A percentile compares a stretch with the other conserved stretches of the same genome.
phyloP scores from a whole-genome alignment of 257 asterid species.

The Plantago elongata region DNA sequence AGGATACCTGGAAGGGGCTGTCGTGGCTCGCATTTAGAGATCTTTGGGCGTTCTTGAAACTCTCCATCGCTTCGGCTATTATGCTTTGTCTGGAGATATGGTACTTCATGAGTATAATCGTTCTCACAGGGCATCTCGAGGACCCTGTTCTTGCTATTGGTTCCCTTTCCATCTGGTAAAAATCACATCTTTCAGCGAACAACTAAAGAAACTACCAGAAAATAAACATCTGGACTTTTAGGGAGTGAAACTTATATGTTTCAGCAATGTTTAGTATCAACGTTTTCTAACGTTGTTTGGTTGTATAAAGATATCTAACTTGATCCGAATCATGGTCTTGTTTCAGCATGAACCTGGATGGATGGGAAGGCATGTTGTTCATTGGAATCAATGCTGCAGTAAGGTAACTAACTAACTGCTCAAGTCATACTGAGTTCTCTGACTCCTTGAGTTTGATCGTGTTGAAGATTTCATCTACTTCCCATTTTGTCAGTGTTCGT shows the following conservation, averaged over 20 bases:
- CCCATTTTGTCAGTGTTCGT: conserved; percentile 45
- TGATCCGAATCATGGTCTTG: not conserved
- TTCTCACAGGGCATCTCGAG: conserved; percentile 83
- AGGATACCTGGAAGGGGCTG: conserved; percentile 77
- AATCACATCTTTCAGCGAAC: not conserved
- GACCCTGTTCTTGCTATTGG: conserved; percentile 90
- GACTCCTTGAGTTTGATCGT: not conserved
- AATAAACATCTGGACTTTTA: no score
- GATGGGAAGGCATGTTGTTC: conserved; percentile 99
- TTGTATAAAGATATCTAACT: no score
- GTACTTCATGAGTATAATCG: conserved; percentile 96
- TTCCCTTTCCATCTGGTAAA: conserved; percentile 92
- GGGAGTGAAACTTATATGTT: no score
- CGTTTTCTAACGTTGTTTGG: no score
- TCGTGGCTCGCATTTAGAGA: conserved; percentile 76
- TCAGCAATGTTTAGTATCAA: no score
- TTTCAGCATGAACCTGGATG: conserved; percentile 89
- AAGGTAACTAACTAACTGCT: conserved; percentile 39
- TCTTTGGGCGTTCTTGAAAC: conserved; percentile 61
- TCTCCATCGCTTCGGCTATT: conserved; percentile 77
- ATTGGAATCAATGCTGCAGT: conserved; percentile 93
- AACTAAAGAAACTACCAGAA: no score
- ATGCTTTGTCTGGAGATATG: conserved; percentile 98
- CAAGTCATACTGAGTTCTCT: not conserved
- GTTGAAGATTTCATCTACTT: not conserved